A percentile compares a stretch with the other conserved stretches of the same genome.
phyloP scores from a whole-genome alignment of 1,284 basidiomycete genomes.

The Apiotrichum veenhuisii region DNA sequence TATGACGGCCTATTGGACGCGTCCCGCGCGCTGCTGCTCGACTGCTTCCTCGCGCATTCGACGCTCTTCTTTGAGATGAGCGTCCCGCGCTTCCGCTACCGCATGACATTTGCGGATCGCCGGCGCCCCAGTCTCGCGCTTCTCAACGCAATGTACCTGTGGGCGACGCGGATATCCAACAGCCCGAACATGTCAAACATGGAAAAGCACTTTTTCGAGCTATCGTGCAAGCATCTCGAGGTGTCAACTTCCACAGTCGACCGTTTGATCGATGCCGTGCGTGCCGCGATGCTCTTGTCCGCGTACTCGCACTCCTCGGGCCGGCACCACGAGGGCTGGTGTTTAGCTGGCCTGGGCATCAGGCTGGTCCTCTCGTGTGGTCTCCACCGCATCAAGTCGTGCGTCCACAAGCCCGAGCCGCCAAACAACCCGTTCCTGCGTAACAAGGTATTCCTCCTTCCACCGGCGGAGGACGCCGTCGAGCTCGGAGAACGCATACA shows the following conservation, averaged over 20 bases:
- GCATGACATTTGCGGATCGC: constrained; percentile 39
- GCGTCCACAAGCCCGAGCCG: constrained; percentile 22
- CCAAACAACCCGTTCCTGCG: constrained; percentile 33
- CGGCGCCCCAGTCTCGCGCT: constrained; percentile 38
- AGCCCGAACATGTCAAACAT: constrained; percentile 29
- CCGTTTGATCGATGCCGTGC: constrained; percentile 39
- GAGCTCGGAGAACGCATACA: constrained; percentile 45
- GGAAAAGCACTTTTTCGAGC: constrained; percentile 38
- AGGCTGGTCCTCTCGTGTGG: constrained; percentile 40
- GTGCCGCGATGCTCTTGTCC: constrained; percentile 39
- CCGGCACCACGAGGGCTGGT: constrained; percentile 43
- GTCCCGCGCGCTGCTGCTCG: constrained; percentile 32
- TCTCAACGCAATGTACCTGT: constrained; percentile 47
- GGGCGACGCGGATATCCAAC: constrained; percentile 42
- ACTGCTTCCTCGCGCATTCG: constrained; percentile 38
- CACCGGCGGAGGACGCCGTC: constrained; percentile 39
- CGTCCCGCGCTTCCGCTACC: constrained; percentile 40
- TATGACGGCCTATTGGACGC: constrained; percentile 35
- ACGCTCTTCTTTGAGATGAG: constrained; percentile 45
- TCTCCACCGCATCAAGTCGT: constrained; percentile 39
- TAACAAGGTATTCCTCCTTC: constrained; percentile 32
- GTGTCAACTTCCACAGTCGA: constrained; percentile 35
- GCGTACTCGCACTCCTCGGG: constrained; percentile 41
- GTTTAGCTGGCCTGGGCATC: constrained; percentile 34
- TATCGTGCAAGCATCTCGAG: constrained; percentile 35